These are phyloP conservation scores for Tuber melanosporum DNA, from an alignment of 495 filamentous ascomycete species.

Conservation along the genomic window DNA sequence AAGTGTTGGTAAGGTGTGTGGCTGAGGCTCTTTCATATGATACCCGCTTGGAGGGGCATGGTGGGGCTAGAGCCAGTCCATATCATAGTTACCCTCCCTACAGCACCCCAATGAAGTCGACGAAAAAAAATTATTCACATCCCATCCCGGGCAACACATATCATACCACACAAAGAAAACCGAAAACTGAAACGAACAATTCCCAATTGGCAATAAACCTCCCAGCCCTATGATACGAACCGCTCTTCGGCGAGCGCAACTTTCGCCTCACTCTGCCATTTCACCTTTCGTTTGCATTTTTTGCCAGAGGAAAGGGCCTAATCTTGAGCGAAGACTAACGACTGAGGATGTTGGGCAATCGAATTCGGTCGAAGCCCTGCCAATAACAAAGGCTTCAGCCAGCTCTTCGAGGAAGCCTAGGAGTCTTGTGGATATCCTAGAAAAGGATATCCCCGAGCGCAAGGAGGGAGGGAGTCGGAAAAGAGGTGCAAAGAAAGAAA, in stretches of 20 bases:
- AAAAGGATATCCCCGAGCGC: background rate
- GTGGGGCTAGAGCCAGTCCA: background rate
- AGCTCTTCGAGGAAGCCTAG: background rate
- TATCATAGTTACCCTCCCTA: slow-evolving; percentile 2
- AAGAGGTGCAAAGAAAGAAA: background rate
- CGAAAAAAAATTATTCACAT: background rate
- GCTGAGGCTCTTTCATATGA: background rate
- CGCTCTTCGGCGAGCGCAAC: slow-evolving; percentile 35
- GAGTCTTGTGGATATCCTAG: background rate
- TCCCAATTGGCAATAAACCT: background rate
- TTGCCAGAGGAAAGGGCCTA: slow-evolving; percentile 10
- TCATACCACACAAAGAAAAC: background rate
- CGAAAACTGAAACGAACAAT: background rate
- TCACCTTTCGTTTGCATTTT: slow-evolving; percentile 33
- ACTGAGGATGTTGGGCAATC: background rate
- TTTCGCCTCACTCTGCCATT: slow-evolving; percentile 28
- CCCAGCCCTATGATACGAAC: slow-evolving; percentile 39
- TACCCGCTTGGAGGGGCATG: background rate
- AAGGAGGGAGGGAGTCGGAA: background rate
- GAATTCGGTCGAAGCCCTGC: background rate
- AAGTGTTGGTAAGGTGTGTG: background rate
- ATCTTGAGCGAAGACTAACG: background rate
- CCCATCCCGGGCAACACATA: background rate
- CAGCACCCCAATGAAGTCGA: background rate
- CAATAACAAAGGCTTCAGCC: background rate